Percentiles rank a stretch among this genome's conserved stretches.
Evolutionary conservation across 768 basidiomycete species (phyloP).

Genomic region (Rhodotorula babjevae): DNA sequence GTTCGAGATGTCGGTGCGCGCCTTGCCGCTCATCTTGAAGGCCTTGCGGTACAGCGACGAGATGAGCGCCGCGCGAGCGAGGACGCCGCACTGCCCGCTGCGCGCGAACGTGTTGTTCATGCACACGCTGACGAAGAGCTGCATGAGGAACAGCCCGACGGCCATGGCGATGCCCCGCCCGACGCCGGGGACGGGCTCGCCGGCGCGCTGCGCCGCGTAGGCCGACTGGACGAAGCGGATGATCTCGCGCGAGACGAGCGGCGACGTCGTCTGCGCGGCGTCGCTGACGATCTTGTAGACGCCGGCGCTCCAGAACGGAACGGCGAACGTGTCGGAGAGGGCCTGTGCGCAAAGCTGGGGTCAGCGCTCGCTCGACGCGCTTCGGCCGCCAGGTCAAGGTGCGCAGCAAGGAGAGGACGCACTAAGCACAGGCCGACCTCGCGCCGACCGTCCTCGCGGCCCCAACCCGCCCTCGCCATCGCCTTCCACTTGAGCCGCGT

Average conservation of each 20-base stretch:
- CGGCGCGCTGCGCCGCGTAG: slow-evolving; percentile 50
- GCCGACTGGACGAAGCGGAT: slow-evolving; percentile 64
- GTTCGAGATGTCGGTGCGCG: slow-evolving; percentile 72
- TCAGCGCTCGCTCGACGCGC: background rate
- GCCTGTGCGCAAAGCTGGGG: background rate
- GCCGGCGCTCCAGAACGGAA: slow-evolving; percentile 22
- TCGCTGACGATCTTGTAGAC: slow-evolving; percentile 52
- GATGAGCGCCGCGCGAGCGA: slow-evolving; percentile 78
- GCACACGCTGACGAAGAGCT: slow-evolving; percentile 13
- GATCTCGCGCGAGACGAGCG: slow-evolving; percentile 69
- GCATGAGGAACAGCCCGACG: slow-evolving; percentile 57
- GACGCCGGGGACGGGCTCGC: slow-evolving; percentile 46
- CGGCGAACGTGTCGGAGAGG: slow-evolving; percentile 19
- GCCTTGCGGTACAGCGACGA: slow-evolving; percentile 69
- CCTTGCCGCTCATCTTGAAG: slow-evolving; percentile 67
- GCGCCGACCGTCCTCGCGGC: slow-evolving; percentile 53
- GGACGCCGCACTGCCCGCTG: slow-evolving; percentile 60
- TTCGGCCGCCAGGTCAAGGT: no score
- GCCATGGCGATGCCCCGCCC: slow-evolving; percentile 62
- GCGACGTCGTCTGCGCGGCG: slow-evolving; percentile 65
- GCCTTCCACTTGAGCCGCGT: slow-evolving; percentile 3
- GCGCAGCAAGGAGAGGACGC: background rate
- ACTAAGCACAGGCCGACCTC: slow-evolving; percentile 51
- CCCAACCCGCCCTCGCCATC: slow-evolving; percentile 53
- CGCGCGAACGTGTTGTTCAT: slow-evolving; percentile 53